phyloP scores from a whole-genome alignment of 2,329 filamentous ascomycete species.

The Fusarium nurragi region DNA sequence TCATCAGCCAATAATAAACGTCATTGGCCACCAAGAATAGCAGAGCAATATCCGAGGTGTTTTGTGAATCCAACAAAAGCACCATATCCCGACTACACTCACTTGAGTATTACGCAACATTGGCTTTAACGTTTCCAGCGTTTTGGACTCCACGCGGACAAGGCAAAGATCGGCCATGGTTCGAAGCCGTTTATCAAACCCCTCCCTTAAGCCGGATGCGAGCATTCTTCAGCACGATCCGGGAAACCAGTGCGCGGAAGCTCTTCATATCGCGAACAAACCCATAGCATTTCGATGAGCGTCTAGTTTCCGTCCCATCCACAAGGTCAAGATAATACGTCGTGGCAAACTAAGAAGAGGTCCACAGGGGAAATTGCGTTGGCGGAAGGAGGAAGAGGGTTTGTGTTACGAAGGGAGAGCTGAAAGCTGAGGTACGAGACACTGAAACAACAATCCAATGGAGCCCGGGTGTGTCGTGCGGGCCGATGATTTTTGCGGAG shows the following conservation, averaged over 20 bases:
- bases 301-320: neutral
- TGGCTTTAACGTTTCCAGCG: slow-evolving; percentile 6
- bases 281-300: neutral
- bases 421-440: slow-evolving; percentile 29
- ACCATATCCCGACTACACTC: slow-evolving; percentile 11
- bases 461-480: neutral
- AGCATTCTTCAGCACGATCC: slow-evolving; percentile 18
- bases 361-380: slow-evolving; percentile 15
- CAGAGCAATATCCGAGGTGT: neutral
- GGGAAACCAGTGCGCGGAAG: neutral
- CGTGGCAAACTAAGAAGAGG: neutral
- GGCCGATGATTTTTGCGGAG: slow-evolving; percentile 25
- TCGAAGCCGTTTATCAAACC: neutral
- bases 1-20: neutral
- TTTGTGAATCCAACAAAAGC: slow-evolving; percentile 16
- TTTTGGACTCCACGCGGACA: neutral
- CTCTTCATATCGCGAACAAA: neutral
- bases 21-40: slow-evolving; percentile 28
- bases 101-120: slow-evolving; percentile 11
- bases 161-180: slow-evolving; percentile 1
- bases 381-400: neutral
- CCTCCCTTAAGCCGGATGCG: slow-evolving; percentile 1
- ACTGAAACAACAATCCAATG: slow-evolving; percentile 2
- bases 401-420: slow-evolving; percentile 29
- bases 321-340: slow-evolving; percentile 7